These are phyloP conservation scores for Eragrostis nindensis DNA, from an alignment of 176 grass and related monocot species.

Conservation along the genomic window DNA sequence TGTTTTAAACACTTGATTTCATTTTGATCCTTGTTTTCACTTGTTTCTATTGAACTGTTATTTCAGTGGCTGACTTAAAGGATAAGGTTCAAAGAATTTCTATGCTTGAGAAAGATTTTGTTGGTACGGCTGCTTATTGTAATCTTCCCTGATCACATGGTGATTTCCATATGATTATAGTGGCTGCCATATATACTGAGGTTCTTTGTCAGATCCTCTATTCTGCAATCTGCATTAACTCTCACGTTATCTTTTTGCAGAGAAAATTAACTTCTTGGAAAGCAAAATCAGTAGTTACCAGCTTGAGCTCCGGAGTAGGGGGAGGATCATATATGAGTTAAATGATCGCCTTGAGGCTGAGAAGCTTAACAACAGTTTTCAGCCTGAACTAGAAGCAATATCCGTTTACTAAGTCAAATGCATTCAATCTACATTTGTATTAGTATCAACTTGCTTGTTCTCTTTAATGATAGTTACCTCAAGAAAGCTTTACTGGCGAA, in stretches of 20 bases:
- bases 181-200: not conserved
- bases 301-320: conserved; percentile 70
- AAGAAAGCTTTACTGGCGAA: conserved; percentile 68
- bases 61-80: conserved; percentile 74
- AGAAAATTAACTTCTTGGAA: conserved; percentile 68
- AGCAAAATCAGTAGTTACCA: conserved; percentile 66
- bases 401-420: conserved; percentile 45
- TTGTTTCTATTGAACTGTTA: conserved; percentile 17
- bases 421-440: conserved; percentile 36
- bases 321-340: conserved; percentile 64
- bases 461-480: conserved; percentile 72
- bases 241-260: conserved; percentile 47
- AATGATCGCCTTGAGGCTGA: conserved; percentile 61
- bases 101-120: conserved; percentile 79
- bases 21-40: conserved; percentile 20
- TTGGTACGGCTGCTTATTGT: conserved; percentile 53
- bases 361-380: conserved; percentile 63
- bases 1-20: not conserved
- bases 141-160: conserved; percentile 11
- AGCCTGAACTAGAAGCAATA: conserved; percentile 81
- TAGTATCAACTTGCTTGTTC: conserved; percentile 30
- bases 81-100: conserved; percentile 69
- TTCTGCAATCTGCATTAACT: conserved; percentile 26
- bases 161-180: conserved; percentile 20
- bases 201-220: conserved; percentile 15